Conservation (phyloP, 371 early-diverging fungal genomes). For the Mucor saturninus region DNA sequence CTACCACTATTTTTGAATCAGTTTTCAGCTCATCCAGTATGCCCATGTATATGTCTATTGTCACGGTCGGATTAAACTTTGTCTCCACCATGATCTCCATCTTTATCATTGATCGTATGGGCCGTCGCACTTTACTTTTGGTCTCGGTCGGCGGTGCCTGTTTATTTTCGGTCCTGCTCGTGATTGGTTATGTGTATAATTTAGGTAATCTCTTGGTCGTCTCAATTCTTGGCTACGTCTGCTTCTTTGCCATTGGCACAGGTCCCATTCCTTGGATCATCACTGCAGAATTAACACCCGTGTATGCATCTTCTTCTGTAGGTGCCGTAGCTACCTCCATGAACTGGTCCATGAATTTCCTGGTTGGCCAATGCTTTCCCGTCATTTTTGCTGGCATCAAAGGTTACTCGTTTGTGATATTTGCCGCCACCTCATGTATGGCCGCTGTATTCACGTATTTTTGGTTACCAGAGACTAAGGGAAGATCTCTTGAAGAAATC, state of each 20-base stretch:
- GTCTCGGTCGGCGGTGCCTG: slow-evolving; percentile 60
- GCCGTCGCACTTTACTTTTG: slow-evolving; percentile 60
- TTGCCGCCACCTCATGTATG: slow-evolving; percentile 26
- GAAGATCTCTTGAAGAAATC: slow-evolving; percentile 67
- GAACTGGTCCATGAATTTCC: slow-evolving; percentile 63
- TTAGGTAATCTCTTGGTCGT: slow-evolving; percentile 59
- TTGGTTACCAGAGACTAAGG: slow-evolving; percentile 81
- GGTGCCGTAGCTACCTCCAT: slow-evolving; percentile 55
- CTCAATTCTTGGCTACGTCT: slow-evolving; percentile 73
- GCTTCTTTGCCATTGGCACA: slow-evolving; percentile 80
- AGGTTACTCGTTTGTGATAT: slow-evolving; percentile 72
- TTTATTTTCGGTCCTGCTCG: slow-evolving; percentile 58
- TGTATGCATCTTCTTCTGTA: slow-evolving; percentile 58
- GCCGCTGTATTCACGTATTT: slow-evolving; percentile 31
- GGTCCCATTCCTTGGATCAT: slow-evolving; percentile 83
- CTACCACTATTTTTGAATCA: slow-evolving; percentile 64
- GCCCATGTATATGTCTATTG: slow-evolving; percentile 63
- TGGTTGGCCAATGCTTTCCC: slow-evolving; percentile 64
- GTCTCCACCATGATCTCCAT: slow-evolving; percentile 55
- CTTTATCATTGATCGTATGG: slow-evolving; percentile 37
- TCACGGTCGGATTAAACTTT: slow-evolving; percentile 63
- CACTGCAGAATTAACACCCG: slow-evolving; percentile 70
- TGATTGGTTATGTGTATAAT: slow-evolving; percentile 54
- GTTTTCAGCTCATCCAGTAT: slow-evolving; percentile 37
- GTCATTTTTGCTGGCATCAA: slow-evolving; percentile 58